These are phyloP conservation scores for Drechslerella dactyloides DNA, from an alignment of 2,329 filamentous ascomycete genomes.

Conservation along the genomic window DNA sequence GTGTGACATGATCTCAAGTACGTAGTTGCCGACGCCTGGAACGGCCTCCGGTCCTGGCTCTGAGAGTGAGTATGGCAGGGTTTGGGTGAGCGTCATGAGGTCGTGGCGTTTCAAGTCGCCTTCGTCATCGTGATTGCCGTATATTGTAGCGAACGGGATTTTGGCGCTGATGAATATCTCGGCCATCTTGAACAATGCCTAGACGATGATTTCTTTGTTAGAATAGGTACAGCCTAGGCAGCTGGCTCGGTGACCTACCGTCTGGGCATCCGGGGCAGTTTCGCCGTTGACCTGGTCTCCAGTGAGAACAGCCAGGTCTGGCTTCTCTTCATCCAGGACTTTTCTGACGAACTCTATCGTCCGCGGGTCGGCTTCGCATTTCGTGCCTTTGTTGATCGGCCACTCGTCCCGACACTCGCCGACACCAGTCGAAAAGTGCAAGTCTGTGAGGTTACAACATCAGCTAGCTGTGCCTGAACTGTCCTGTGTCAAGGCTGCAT, in stretches of 20 bases:
- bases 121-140: slow-evolving; percentile 98
- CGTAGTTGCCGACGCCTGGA: slow-evolving; percentile 87
- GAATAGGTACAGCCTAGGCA: background rate
- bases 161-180: slow-evolving; percentile 82
- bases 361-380: slow-evolving; percentile 87
- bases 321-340: slow-evolving; percentile 89
- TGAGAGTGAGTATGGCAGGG: slow-evolving; percentile 88
- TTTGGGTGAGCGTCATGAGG: slow-evolving; percentile 85
- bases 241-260: slow-evolving; percentile 62
- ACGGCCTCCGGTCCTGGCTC: slow-evolving; percentile 79
- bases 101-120: slow-evolving; percentile 75
- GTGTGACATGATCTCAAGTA: slow-evolving; percentile 83
- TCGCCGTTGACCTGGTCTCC: slow-evolving; percentile 97
- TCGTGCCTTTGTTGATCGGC: slow-evolving; percentile 63
- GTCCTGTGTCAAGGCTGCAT: slow-evolving; percentile 2
- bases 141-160: slow-evolving; percentile 91
- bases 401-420: slow-evolving; percentile 86
- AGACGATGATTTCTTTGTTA: slow-evolving; percentile 51
- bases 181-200: slow-evolving; percentile 92
- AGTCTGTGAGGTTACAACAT: slow-evolving; percentile 62
- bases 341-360: slow-evolving; percentile 86
- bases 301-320: slow-evolving; percentile 86
- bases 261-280: slow-evolving; percentile 87
- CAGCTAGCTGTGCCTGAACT: background rate
- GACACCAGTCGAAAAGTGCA: slow-evolving; percentile 89